Conservation (phyloP, 2,329 filamentous ascomycete genomes). For the Aspergillus fischeri region DNA sequence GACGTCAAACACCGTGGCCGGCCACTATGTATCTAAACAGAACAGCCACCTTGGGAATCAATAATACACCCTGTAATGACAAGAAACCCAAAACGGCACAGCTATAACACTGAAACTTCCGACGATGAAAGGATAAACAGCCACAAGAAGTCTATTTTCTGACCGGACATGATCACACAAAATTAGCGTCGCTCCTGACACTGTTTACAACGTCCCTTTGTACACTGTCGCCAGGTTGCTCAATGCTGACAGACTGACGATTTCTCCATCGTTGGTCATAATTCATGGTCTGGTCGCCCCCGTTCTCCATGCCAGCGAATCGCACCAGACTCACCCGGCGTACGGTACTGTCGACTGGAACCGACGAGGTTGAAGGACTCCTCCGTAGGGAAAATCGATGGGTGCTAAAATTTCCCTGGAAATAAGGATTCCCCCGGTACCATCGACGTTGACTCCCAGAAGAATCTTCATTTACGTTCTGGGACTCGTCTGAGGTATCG, state of each 20-base stretch:
- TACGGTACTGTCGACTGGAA: slow-evolving; percentile 11
- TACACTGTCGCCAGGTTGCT: slow-evolving; percentile 2
- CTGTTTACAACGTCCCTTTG: slow-evolving; percentile 20
- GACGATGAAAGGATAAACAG: neutral
- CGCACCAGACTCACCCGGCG: slow-evolving; percentile 21
- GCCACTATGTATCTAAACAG: neutral
- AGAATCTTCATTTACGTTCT: slow-evolving; percentile 17
- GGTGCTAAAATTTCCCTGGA: slow-evolving; percentile 5
- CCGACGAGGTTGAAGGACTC: slow-evolving; percentile 16
- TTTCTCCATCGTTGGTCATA: slow-evolving; percentile 9
- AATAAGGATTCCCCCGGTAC: slow-evolving; percentile 17
- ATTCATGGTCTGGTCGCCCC: neutral
- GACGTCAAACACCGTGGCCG: neutral
- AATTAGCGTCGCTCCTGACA: slow-evolving; percentile 26
- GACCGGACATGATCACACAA: slow-evolving; percentile 18
- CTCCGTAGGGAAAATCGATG: slow-evolving; percentile 6
- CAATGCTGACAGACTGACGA: neutral
- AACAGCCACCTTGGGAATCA: neutral
- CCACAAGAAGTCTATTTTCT: neutral
- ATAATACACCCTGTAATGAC: neutral
- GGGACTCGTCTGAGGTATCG: slow-evolving; percentile 14
- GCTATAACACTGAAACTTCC: neutral
- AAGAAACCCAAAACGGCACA: neutral
- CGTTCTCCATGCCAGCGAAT: slow-evolving; percentile 16
- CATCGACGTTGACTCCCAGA: slow-evolving; percentile 17